Evolutionary conservation across 192 early-diverging fungal genomes (phyloP), one percentile per base, ranked within the genome.

Genomic region (Linnemannia schmuckeri): DNA sequence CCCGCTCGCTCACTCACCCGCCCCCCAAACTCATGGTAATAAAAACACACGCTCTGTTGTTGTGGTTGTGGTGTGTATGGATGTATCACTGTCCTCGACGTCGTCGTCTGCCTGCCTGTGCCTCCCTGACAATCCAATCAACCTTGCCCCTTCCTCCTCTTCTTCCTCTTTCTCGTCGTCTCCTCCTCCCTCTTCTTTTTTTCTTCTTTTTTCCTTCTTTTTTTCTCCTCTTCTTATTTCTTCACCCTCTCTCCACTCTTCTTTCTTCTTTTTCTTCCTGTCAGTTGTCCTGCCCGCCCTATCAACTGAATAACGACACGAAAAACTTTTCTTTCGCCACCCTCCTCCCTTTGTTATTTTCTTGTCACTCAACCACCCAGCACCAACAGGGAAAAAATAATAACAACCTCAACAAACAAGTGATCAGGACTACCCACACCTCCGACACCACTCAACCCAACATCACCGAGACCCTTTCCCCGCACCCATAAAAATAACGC

Each of bases 191-290:
- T 61, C 33, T 22, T 22, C 37, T 22, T 20, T 47, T 49, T 17
- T 70, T 33, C 40, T 66, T 10, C 47, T 44, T 41, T 79, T 70
- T 20, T 70, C 27, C 22, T 57, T 74, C 5, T 74, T 68, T 38
- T 15, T 80, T 30, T 46, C 52, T 20, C 47, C 15, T 44, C 72
- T 57, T 24, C 44, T 15, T 8, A 9, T 1, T 30, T 27, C 15
- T 12, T 44, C 42, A 37, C 63, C 33, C 71, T 33, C 37, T 40
- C 42, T 30, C 52, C n/a, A 0, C 17, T n/a, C 40, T 74, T 80
- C 55, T 30, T 57, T 38, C 18, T 71, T 72, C 24, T 2, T 78
- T 55, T 82, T 7, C 57, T 41, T 76, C 22, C 47, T 37, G 52
- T 68, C 44, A 75, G 6, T 63, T 75, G n/a, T 77, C 42, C 30